Conservation (phyloP, 176 grass and related monocot genomes). For the Hyparrhenia diplandra region DNA sequence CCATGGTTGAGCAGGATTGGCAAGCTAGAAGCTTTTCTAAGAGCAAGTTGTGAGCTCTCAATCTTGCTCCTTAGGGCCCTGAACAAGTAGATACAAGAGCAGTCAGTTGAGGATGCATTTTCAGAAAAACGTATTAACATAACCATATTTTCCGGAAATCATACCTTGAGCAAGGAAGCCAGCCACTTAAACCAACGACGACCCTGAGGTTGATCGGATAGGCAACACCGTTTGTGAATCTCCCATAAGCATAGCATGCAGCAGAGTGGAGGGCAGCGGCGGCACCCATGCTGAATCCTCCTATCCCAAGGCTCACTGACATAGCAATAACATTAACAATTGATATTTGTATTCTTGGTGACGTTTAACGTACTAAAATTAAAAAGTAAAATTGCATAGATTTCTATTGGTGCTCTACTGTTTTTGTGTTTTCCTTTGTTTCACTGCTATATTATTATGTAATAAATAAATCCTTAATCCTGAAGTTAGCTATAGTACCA, state of each 20-base stretch:
- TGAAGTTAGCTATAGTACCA: conserved; percentile 45
- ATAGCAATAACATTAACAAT: background rate
- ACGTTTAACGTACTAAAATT: background rate
- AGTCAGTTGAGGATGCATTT: background rate
- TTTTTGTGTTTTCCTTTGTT: background rate
- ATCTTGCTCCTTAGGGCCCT: conserved; percentile 82
- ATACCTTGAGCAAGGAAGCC: conserved; percentile 94
- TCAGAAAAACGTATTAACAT: background rate
- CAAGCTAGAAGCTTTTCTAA: conserved; percentile 59
- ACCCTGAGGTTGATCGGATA: conserved; percentile 75
- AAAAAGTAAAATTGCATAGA: background rate
- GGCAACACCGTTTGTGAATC: conserved; percentile 48
- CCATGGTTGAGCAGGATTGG: conserved; percentile 82
- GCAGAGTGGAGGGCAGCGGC: conserved; percentile 74
- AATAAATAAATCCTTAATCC: background rate
- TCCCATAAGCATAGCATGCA: conserved; percentile 70
- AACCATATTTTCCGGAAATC: background rate
- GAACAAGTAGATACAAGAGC: conserved; percentile 6
- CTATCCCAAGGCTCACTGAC: conserved; percentile 89
- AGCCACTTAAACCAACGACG: conserved; percentile 72
- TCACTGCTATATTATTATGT: background rate
- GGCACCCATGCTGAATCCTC: conserved; percentile 92
- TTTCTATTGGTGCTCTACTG: too few relatives aligned
- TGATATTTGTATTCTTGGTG: background rate
- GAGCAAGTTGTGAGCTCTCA: conserved; percentile 69